phyloP scores from a whole-genome alignment of 2,329 filamentous ascomycete species.

The Hirsutella rhossiliensis region DNA sequence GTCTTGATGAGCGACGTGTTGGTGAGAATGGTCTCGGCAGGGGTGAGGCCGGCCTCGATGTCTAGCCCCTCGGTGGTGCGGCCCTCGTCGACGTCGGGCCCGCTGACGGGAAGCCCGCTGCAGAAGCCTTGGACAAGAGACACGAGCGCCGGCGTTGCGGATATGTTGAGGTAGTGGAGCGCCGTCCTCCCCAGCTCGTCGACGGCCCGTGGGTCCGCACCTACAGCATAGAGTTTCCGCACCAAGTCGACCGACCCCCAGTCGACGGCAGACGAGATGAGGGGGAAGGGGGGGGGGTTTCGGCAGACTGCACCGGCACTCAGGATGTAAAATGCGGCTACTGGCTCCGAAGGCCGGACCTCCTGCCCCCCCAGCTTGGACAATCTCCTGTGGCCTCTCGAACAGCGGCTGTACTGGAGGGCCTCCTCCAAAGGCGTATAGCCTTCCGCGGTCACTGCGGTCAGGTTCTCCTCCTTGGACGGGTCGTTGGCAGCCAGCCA shows the following conservation, averaged over 20 bases:
- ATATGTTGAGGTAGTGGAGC: slow-evolving; percentile 14
- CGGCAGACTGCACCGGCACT: neutral
- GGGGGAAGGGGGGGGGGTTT: neutral
- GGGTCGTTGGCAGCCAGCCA: slow-evolving; percentile 19
- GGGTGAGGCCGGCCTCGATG: slow-evolving; percentile 7
- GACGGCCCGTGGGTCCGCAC: slow-evolving; percentile 6
- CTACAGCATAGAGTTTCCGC: slow-evolving; percentile 7
- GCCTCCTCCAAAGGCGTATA: slow-evolving; percentile 20
- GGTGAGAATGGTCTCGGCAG: slow-evolving; percentile 17
- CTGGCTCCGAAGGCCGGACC: neutral
- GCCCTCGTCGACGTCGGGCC: slow-evolving; percentile 1
- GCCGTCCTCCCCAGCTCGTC: slow-evolving; percentile 7
- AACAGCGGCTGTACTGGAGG: slow-evolving; percentile 9
- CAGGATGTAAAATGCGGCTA: slow-evolving; percentile 2
- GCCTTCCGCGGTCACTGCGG: slow-evolving; percentile 7
- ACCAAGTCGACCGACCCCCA: slow-evolving; percentile 16
- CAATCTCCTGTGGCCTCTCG: neutral
- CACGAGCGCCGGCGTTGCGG: slow-evolving; percentile 11
- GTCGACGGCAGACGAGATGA: slow-evolving; percentile 5
- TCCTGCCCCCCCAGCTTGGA: neutral
- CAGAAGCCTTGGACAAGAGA: slow-evolving; percentile 11
- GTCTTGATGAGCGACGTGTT: slow-evolving; percentile 7
- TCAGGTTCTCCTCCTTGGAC: slow-evolving; percentile 14
- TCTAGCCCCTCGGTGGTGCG: slow-evolving; percentile 3
- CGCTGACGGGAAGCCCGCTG: slow-evolving; percentile 3